These are phyloP conservation scores for Linnemannia hyalina DNA, from an alignment of 192 early-diverging fungal species.

Conservation along the genomic window DNA sequence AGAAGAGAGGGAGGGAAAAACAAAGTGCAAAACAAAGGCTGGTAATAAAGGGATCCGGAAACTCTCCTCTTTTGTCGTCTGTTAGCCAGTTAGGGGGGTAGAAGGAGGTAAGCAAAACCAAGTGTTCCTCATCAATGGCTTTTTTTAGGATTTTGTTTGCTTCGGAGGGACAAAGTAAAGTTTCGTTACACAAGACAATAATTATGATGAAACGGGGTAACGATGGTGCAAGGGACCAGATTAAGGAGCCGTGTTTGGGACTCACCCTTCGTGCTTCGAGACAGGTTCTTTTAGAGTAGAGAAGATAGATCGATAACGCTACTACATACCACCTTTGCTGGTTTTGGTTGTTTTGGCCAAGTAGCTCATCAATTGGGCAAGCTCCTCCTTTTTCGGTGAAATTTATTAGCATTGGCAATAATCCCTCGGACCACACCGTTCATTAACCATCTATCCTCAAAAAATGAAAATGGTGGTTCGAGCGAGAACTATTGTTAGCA, in stretches of 20 bases:
- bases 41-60: not conserved
- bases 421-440: not conserved
- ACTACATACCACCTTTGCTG: too few species aligned
- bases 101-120: not conserved
- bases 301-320: too few species aligned
- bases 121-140: not conserved
- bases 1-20: not conserved
- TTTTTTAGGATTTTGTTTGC: not conserved
- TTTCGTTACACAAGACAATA: not conserved
- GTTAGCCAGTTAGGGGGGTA: not conserved
- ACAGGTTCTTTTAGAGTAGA: not conserved
- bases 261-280: not conserved
- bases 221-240: not conserved
- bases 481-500: too few species aligned
- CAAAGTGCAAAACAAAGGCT: not conserved
- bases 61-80: not conserved
- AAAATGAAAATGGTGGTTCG: too few species aligned
- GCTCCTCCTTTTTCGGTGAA: not conserved
- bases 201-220: not conserved
- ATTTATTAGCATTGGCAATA: not conserved
- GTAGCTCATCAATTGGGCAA: not conserved
- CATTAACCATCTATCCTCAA: not conserved
- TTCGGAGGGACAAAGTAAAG: not conserved
- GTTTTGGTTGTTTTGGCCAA: not conserved
- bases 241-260: not conserved